Evolutionary conservation across 2,329 filamentous ascomycete genomes (phyloP).

Genomic region (Venturia pyrina): DNA sequence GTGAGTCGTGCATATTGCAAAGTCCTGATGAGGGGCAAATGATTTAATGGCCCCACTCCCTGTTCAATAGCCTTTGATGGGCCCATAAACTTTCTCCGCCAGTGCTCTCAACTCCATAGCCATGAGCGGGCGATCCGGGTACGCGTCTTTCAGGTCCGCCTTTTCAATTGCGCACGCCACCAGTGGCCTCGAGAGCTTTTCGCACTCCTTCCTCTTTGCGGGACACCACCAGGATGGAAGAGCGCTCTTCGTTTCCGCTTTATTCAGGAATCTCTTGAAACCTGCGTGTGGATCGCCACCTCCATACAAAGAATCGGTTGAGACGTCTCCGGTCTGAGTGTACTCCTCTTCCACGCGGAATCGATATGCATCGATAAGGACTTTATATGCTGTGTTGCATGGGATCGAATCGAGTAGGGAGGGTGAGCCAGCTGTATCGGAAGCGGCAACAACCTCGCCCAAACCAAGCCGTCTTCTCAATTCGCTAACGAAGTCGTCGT

Average conservation of each 20-base stretch:
- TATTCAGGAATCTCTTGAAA: slow-evolving; percentile 16
- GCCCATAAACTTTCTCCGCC: neutral
- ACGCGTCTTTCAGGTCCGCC: neutral
- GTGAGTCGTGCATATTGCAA: neutral
- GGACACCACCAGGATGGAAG: slow-evolving; percentile 38
- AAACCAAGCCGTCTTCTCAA: too few relatives aligned
- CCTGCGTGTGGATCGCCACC: slow-evolving; percentile 6
- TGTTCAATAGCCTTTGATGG: neutral
- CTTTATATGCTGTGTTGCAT: slow-evolving; percentile 34
- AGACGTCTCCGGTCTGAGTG: slow-evolving; percentile 13
- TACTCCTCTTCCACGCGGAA: slow-evolving; percentile 34
- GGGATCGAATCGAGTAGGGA: slow-evolving; percentile 21
- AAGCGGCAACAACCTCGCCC: too few relatives aligned
- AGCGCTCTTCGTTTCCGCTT: slow-evolving; percentile 21
- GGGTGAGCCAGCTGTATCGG: neutral
- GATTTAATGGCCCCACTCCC: neutral
- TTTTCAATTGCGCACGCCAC: neutral
- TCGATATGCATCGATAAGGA: slow-evolving; percentile 41
- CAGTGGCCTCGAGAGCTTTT: slow-evolving; percentile 21
- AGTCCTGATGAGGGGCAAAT: neutral
- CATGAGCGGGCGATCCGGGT: neutral
- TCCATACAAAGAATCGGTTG: neutral
- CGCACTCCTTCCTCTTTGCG: slow-evolving; percentile 30
- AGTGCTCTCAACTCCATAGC: neutral
- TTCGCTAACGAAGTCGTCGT: too few relatives aligned